Evolutionary conservation across 2,329 filamentous ascomycete genomes (phyloP), one percentile per base, ranked within the genome.

Genomic region (Sclerotinia minor): DNA sequence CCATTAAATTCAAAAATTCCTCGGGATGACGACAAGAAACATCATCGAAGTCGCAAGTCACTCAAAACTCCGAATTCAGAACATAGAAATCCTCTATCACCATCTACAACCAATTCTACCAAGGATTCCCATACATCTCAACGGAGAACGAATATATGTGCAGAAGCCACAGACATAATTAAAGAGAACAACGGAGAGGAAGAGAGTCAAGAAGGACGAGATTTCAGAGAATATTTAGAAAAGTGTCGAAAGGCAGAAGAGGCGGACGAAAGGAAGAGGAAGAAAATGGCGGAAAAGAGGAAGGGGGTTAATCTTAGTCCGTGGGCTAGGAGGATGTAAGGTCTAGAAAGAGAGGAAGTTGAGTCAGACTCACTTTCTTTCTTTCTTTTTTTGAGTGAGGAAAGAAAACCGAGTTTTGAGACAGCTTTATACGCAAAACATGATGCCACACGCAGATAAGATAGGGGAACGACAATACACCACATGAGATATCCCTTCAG

Each of bases 241-340:
- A 67, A 67, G 50, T 64, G 59, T 44, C 49, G 41, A 19, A 64
- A 64, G 29, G 50, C 24, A 52, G 59, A 67, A 11, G 65, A 67
- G 29, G 59, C 35, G 41, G 49, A 67, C 11, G 65, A 67, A 29
- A 64, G 29, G 50, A 67, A 64, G 73, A 70, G 78, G 65, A 70
- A 78, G 47, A 78, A 77, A 68, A 79, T 78, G 69, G 75, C 74
- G 5, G 69, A 79, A 72, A 80, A 78, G 63, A 79, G 80, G 49
- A 80, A 81, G 65, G 77, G 79, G 65, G 80, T 79, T 65, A 82
- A 80, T 72, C 78, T 79, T 52, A 78, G 65, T 29, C 64, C 65
- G 19, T 67, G 65, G 67, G 67, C 57, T 32, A 24, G 50, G 41
- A 69, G 65, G 57, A 67, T 67, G 67, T 67, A 41, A 67, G 24